Percentiles rank a stretch among this genome's conserved stretches.
Conservation (phyloP, 805 yeast species). For the Candida tammaniensis region DNA sequence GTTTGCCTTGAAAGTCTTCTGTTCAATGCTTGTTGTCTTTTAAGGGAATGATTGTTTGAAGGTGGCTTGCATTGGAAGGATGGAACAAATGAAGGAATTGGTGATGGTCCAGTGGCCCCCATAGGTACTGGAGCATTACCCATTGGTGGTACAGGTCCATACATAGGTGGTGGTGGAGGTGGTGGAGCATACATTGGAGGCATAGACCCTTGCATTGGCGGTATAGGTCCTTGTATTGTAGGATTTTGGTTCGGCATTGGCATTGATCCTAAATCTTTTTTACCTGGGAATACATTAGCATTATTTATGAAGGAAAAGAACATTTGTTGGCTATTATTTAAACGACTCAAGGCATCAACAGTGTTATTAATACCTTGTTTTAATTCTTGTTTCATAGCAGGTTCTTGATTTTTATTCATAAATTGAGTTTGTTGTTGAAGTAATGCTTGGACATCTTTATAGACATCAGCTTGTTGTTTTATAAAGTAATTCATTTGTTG, state of each 20-base stretch:
- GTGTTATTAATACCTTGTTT: conserved; percentile 16
- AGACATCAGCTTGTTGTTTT: conserved; percentile 13
- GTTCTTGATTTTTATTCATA: conserved; percentile 7
- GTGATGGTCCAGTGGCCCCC: neutral
- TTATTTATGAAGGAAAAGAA: conserved; percentile 7
- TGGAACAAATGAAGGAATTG: conserved; percentile 9
- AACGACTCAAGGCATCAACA: conserved; percentile 16
- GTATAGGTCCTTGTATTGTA: neutral
- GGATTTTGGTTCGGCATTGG: neutral
- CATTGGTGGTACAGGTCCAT: neutral
- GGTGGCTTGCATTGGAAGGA: neutral
- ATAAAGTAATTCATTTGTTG: conserved; percentile 13
- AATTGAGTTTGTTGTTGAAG: conserved; percentile 17
- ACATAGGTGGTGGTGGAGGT: no score
- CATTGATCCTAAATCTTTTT: neutral
- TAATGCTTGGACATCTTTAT: conserved; percentile 12
- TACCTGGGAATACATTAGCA: conserved; percentile 1
- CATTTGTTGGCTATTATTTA: conserved; percentile 9
- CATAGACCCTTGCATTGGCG: neutral
- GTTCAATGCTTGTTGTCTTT: conserved; percentile 19
- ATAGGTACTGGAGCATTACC: neutral
- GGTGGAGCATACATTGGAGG: neutral
- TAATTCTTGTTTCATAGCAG: conserved; percentile 7
- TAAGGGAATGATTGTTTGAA: conserved; percentile 8
- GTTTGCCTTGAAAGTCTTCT: conserved; percentile 28